Evolutionary conservation across 768 basidiomycete genomes (phyloP).

Genomic region (Pulveroboletus sp.): DNA sequence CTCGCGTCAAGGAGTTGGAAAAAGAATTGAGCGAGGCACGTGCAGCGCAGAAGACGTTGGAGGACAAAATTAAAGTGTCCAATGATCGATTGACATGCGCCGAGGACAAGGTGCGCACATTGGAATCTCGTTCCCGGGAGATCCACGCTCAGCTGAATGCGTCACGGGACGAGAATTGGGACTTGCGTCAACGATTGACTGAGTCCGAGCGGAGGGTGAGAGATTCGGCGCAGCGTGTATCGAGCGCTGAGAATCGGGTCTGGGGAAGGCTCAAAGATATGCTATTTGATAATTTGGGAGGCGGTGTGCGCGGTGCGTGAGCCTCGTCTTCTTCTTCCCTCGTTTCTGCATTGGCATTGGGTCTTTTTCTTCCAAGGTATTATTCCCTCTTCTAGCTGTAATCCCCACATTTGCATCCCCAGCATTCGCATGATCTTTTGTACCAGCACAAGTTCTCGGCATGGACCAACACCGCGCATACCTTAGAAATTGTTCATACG

Average conservation of each 20-base stretch:
- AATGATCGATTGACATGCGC: constrained; percentile 11
- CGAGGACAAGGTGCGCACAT: constrained; percentile 11
- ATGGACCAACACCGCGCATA: constrained; percentile 25
- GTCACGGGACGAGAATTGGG: constrained; percentile 18
- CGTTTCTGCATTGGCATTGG: constrained; percentile 4
- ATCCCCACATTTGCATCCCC: constrained; percentile 17
- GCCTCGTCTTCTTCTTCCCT: neutral
- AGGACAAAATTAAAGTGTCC: constrained; percentile 18
- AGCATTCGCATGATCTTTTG: constrained; percentile 25
- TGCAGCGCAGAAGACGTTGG: constrained; percentile 13
- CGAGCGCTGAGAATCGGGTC: constrained; percentile 19
- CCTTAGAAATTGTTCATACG: constrained; percentile 18
- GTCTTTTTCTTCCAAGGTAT: constrained; percentile 1
- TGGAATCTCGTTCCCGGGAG: constrained; percentile 24
- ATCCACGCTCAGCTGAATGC: constrained; percentile 16
- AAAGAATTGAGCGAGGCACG: constrained; percentile 20
- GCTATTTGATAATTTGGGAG: constrained; percentile 26
- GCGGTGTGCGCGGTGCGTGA: constrained; percentile 21
- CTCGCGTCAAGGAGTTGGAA: constrained; percentile 23
- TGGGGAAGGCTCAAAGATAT: constrained; percentile 30
- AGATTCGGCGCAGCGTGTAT: constrained; percentile 14
- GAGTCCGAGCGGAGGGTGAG: constrained; percentile 21
- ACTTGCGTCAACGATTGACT: constrained; percentile 21
- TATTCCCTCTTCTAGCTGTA: constrained; percentile 12
- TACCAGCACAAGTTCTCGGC: constrained; percentile 16